These are phyloP conservation scores for Phytophthora kernoviae DNA, from an alignment of 352 stramenopile genomes.

Conservation along the genomic window DNA sequence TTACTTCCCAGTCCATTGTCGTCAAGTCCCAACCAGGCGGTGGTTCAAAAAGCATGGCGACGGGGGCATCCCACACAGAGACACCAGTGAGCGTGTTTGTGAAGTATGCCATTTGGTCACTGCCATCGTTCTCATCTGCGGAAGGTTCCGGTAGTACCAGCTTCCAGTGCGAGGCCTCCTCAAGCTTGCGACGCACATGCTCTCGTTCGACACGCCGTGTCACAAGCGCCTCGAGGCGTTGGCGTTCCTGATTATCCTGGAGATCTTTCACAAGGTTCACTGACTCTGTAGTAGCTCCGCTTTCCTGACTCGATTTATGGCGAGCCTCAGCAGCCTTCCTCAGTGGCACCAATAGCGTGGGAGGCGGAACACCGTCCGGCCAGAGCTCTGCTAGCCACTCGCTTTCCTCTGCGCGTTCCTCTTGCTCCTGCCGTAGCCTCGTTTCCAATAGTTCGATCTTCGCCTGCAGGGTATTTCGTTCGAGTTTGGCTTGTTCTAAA, in stretches of 20 bases:
- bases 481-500: constrained; percentile 3
- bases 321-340: constrained; percentile 18
- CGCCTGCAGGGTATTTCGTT: constrained; percentile 10
- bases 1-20: constrained; percentile 66
- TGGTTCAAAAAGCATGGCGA: constrained; percentile 63
- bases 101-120: constrained; percentile 50
- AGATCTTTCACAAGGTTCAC: constrained; percentile 33
- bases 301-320: neutral
- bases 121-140: constrained; percentile 14
- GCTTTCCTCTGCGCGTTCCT: constrained; percentile 61
- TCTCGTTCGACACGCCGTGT: constrained; percentile 44
- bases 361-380: constrained; percentile 58
- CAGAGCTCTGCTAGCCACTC: constrained; percentile 70
- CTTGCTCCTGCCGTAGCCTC: constrained; percentile 39
- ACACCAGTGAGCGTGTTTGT: constrained; percentile 57
- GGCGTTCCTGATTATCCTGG: constrained; percentile 19
- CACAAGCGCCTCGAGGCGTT: constrained; percentile 46
- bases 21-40: constrained; percentile 54
- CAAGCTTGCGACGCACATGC: constrained; percentile 43
- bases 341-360: constrained; percentile 57
- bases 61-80: constrained; percentile 59
- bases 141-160: constrained; percentile 34
- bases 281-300: constrained; percentile 1
- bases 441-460: constrained; percentile 23
- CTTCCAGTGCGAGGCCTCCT: constrained; percentile 58